Evolutionary conservation across 2,329 filamentous ascomycete genomes (phyloP), one percentile per base, ranked within the genome.

Genomic region (Pezicula carpinea): DNA sequence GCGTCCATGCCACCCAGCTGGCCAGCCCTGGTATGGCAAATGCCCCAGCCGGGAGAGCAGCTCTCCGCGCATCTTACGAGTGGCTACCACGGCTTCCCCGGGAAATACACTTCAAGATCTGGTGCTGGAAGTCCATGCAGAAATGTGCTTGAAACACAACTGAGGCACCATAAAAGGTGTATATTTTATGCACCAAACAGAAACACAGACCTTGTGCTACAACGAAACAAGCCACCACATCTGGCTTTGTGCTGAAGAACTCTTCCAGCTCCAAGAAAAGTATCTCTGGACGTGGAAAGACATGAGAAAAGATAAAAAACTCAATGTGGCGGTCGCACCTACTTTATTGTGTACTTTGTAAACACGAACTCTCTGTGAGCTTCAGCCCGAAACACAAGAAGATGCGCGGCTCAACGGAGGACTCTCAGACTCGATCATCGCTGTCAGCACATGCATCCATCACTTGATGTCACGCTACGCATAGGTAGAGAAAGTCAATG

Each of bases 141-240:
- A 22, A 35, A 6, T 34, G n/a, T n/a, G 32, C 4, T 34, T 46
- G 49, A 55, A 55, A 55, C 53, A 48, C 50, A 42, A 36, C 46
- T 54, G 49, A 43, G 43, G 50, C 45, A 41, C 29, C 11, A 34
- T 35, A 26, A 22, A 47, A n/a, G 35, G 34, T 5, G 23, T 34
- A 26, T 19, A 40, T 47, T 43, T 49, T 38, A 53, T 55, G 53
- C 53, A 52, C 34, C 18, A 10, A 38, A 19, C 32, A n/a, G 22
- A 17, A 21, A 36, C 31, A 44, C 14, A 32, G 31, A 36, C 33
- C 35, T 14, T 39, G n/a, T 18, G 18, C 32, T 29, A 26, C 22
- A 46, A 50, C 43, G 48, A 49, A 51, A 56, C 51, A 48, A 47
- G 29, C 35, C 35, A 48, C 29, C n/a, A 13, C 23, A 5, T 35